These are phyloP conservation scores for Rhynchosporium graminicola DNA, from an alignment of 2,329 filamentous ascomycete species.

Conservation along the genomic window DNA sequence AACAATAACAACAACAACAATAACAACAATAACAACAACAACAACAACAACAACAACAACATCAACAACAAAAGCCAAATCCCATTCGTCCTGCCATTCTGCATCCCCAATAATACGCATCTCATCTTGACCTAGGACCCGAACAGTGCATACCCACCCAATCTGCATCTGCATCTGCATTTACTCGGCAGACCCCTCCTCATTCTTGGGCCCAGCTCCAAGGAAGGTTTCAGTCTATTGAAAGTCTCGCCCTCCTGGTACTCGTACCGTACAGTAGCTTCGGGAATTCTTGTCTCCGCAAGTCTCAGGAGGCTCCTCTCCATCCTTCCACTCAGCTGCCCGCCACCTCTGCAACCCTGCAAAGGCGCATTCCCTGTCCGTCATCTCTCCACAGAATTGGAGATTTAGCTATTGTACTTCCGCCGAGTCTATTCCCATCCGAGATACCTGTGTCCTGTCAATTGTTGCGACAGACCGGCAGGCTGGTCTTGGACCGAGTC, in stretches of 20 bases:
- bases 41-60: no score
- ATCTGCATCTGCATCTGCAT: neutral
- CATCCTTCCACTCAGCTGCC: neutral
- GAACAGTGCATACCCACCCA: neutral
- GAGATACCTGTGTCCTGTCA: neutral
- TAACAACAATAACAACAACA: no score
- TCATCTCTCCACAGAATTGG: neutral
- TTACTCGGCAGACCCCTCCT: slow-evolving; percentile 15
- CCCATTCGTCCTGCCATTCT: neutral
- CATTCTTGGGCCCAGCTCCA: slow-evolving; percentile 13
- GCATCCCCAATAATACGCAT: slow-evolving; percentile 7
- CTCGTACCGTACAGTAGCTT: slow-evolving; percentile 15
- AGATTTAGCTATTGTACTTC: no score
- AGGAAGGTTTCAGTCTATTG: slow-evolving; percentile 26
- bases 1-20: no score
- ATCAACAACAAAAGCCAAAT: neutral
- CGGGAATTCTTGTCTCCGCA: slow-evolving; percentile 26
- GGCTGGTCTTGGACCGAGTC: slow-evolving; percentile 11
- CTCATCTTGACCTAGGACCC: neutral
- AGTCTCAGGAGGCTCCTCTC: slow-evolving; percentile 15
- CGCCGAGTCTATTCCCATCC: neutral
- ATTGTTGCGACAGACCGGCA: slow-evolving; percentile 10
- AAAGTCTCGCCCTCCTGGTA: slow-evolving; percentile 21
- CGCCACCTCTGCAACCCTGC: neutral
- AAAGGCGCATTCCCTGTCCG: neutral